Evolutionary conservation across 257 asterid genomes (phyloP).

Genomic region (Nicotiana otophora): DNA sequence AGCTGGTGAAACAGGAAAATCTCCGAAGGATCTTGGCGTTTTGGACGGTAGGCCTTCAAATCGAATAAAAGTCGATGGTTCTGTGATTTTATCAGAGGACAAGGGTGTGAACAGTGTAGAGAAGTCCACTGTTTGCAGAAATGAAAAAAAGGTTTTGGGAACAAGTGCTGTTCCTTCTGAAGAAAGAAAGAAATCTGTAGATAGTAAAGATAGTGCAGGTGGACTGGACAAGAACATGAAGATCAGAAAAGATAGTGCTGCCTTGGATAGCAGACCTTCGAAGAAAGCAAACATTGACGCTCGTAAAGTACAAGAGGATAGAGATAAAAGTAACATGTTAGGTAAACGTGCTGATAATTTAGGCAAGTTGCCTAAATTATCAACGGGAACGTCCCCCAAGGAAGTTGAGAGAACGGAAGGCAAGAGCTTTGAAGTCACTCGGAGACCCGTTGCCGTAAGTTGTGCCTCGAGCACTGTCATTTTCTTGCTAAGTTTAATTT

Average conservation of each 20-base stretch:
- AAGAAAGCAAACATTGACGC: conserved; percentile 39
- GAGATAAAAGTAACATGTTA: not conserved
- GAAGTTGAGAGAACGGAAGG: conserved; percentile 28
- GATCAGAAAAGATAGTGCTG: conserved; percentile 18
- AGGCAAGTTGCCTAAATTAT: conserved; percentile 15
- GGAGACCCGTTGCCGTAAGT: conserved; percentile 72
- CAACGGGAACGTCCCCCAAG: not conserved
- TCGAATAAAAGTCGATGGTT: conserved; percentile 30
- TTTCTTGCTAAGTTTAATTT: conserved; percentile 14
- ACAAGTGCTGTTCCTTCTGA: conserved; percentile 17
- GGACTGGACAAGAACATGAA: conserved; percentile 15
- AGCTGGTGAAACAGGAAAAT: conserved; percentile 29
- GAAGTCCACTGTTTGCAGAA: conserved; percentile 13
- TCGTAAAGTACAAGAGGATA: not conserved
- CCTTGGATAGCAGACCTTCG: conserved; percentile 25
- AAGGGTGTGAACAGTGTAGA: conserved; percentile 20
- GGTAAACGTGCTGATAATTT: not conserved
- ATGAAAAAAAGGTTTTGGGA: conserved; percentile 12
- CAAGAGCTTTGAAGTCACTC: conserved; percentile 49
- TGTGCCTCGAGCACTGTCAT: conserved; percentile 25
- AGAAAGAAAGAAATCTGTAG: conserved; percentile 17
- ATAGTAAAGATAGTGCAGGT: conserved; percentile 15
- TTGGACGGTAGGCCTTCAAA: conserved; percentile 30
- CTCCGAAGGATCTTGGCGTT: conserved; percentile 22
- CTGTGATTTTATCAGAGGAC: conserved; percentile 15